phyloP scores from a whole-genome alignment of 225 moss, liverwort and hornwort genomes.

The Physcomitrellopsis africana region DNA sequence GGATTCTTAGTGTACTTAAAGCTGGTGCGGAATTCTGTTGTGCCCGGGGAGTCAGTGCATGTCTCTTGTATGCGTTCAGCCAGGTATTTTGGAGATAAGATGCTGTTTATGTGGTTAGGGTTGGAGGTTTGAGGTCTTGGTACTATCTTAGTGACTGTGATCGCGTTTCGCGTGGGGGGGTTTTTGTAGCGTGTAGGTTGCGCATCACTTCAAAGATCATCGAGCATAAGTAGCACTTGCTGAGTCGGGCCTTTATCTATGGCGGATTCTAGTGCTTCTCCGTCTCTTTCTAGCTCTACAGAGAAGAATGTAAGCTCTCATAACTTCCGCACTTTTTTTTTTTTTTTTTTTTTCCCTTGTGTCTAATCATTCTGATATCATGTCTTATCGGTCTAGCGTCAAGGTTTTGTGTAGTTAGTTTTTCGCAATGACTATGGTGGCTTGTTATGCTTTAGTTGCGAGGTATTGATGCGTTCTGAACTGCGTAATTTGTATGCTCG shows the following conservation, averaged over 20 bases:
- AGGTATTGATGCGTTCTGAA: background rate
- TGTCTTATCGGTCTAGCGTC: background rate
- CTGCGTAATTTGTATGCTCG: background rate
- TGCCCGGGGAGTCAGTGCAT: background rate
- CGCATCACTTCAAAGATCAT: background rate
- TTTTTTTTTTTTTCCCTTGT: background rate
- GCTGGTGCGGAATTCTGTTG: background rate
- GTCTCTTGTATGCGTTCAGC: background rate
- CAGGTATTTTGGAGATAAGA: background rate
- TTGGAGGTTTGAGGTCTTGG: background rate
- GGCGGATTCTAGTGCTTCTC: conserved; percentile 33
- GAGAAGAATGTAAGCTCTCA: conserved; percentile 28
- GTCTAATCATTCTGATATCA: background rate
- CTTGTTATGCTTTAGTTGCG: background rate
- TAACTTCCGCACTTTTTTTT: background rate
- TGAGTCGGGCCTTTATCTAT: conserved; percentile 20
- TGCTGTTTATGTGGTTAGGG: background rate
- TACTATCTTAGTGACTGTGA: background rate
- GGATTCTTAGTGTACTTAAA: conserved; percentile 23
- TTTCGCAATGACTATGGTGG: conserved; percentile 3
- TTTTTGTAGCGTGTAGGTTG: conserved; percentile 7
- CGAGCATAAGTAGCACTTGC: background rate
- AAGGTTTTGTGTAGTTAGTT: background rate
- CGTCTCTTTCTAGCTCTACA: conserved; percentile 21
- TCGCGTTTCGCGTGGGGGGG: background rate